Evolutionary conservation across 495 filamentous ascomycete genomes (phyloP).

Genomic region (Darksidea phi): DNA sequence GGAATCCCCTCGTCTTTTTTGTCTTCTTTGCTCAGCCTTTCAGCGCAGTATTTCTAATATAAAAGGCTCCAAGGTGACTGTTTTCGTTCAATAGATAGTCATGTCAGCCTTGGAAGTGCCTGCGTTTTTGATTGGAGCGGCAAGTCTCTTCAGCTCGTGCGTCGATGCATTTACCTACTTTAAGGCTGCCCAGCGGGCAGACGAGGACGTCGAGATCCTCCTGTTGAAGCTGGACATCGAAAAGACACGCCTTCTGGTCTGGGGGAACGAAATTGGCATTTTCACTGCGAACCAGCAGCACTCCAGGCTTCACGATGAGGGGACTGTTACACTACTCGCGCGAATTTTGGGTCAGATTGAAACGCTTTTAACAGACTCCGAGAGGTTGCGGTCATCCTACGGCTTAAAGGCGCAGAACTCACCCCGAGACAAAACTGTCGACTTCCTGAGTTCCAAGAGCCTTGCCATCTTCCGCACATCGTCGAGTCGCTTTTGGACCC

Average conservation of each 20-base stretch:
- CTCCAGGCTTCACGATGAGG: not conserved
- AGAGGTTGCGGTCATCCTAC: not conserved
- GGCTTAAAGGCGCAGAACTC: not conserved
- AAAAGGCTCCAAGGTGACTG: too few relatives aligned
- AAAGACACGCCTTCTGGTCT: constrained; percentile 28
- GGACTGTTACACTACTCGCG: not conserved
- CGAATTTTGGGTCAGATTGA: not conserved
- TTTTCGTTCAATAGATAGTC: too few relatives aligned
- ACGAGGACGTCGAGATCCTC: constrained; percentile 25
- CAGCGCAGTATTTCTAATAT: too few relatives aligned
- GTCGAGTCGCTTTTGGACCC: not conserved
- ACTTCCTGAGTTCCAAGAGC: constrained; percentile 3
- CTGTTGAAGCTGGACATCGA: constrained; percentile 29
- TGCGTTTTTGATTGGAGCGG: not conserved
- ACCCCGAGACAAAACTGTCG: too few relatives aligned
- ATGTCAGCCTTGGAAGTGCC: not conserved
- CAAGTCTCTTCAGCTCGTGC: constrained; percentile 23
- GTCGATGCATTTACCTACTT: constrained; percentile 31
- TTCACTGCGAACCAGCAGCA: not conserved
- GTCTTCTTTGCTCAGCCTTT: too few relatives aligned
- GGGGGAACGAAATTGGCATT: constrained; percentile 28
- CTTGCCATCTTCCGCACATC: not conserved
- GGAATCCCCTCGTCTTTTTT: too few relatives aligned
- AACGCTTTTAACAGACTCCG: not conserved
- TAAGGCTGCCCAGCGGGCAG: constrained; percentile 8